Base-by-base conservation (phyloP, 2,329 filamentous ascomycete genomes). In the Penicillium decumbens region DNA sequence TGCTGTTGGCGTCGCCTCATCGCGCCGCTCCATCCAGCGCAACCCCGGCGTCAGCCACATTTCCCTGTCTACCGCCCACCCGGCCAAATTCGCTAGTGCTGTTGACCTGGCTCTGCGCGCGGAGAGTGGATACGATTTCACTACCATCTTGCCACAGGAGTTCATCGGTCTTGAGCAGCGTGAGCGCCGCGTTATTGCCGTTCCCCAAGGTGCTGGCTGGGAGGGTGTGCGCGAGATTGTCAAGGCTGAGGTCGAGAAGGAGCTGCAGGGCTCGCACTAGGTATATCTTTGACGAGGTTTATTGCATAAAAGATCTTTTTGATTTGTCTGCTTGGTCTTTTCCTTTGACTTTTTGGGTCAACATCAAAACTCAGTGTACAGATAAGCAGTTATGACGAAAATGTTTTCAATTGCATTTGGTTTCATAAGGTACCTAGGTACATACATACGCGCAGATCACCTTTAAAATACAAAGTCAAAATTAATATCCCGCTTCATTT, bases 41-140 rank as follows among this genome's bases (percentile, higher is more conserved):
- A 67, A 76, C 38, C 69, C 75, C 1, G 67, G 71, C 2, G 74
- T 75, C 13, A 73, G 84, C 45, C 87, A 95, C 68, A 87, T 98
- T 62, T 84, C 89, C 1, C 81, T 98, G 2, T 88, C 91, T 1
- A 98, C 93, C 1, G 93, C 93, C 2, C 93, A 98, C 71, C 92
- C 93, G 0, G 93, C 92, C 54, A 98, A 98, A 72, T 98, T 98
- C 65, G 84, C 87, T 0, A 82, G 82, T 28, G 91, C 91, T 0
- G 92, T 98, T 1, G 86, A 91, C 60, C 69, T 87, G 41, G 90
- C 92, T 0, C 76, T 97, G 51, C 80, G 83, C 56, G 80, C 80
- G 7, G 78, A 88, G 65, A 69, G 79, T n/a, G 83, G 79, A 1
- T 96, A 95, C 62, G 79, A 82, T 60, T 95, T 95, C 66, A 77